A percentile compares a stretch with the other conserved stretches of the same genome.
phyloP scores from a whole-genome alignment of 164 flowering plant genomes.

The Aristolochia fimbriata region DNA sequence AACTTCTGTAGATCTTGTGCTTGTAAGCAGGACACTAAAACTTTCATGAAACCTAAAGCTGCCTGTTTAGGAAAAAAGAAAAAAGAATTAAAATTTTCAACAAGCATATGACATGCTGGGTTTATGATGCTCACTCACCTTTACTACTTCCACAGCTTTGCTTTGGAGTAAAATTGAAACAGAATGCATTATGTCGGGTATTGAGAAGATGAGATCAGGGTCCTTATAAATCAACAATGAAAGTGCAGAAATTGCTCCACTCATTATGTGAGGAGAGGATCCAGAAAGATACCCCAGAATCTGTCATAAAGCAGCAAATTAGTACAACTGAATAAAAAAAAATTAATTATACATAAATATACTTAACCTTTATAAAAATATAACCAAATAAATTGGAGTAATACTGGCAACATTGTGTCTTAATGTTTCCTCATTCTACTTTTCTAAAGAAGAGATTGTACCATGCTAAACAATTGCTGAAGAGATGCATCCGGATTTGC shows the following conservation, averaged over 20 bases:
- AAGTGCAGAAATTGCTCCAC: slow-evolving; percentile 87
- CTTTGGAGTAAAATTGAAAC: slow-evolving; percentile 52
- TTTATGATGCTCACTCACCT: slow-evolving; percentile 33
- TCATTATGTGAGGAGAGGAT: slow-evolving; percentile 74
- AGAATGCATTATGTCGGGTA: slow-evolving; percentile 66
- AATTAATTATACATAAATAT: not conserved
- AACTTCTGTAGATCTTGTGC: slow-evolving; percentile 52
- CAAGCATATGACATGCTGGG: no score
- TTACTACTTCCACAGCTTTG: slow-evolving; percentile 63
- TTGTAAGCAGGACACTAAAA: slow-evolving; percentile 62
- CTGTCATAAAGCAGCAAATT: slow-evolving; percentile 20
- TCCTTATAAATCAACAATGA: slow-evolving; percentile 69
- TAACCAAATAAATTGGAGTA: no score
- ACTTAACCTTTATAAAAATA: no score
- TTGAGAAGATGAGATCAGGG: slow-evolving; percentile 34
- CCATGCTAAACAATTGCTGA: slow-evolving; percentile 61
- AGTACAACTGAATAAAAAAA: not conserved
- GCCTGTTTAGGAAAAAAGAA: slow-evolving; percentile 39
- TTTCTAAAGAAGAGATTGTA: slow-evolving; percentile 6
- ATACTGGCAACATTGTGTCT: no score
- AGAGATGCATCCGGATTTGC: slow-evolving; percentile 24
- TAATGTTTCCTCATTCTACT: no score
- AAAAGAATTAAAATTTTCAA: not conserved
- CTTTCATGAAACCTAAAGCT: slow-evolving; percentile 83
- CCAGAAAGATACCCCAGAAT: slow-evolving; percentile 83